Base-by-base conservation (phyloP, 108 stramenopile species). In the Cyclotella atomus region DNA sequence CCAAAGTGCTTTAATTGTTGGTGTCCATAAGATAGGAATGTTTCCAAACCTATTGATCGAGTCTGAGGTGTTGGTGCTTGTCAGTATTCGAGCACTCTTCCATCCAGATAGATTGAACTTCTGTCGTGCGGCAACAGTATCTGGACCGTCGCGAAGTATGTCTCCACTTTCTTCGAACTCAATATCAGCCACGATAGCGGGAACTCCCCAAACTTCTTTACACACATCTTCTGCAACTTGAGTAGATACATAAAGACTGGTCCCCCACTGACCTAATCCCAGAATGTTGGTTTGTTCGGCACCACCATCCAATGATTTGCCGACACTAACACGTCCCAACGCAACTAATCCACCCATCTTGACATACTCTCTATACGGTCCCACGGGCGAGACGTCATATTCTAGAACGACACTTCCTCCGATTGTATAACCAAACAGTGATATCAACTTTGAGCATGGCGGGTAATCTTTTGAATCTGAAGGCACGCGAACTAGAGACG, bases 1-100 rank as follows among this genome's bases (percentile, higher is more conserved):
- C 85, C 85, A 86, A 3, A 86, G 75, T 8, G 85, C 85, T 49
- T 86, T 86, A 54, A 86, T 86, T 28, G 82, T 86, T 27, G 85
- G 85, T 21, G 85, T 86, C 85, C 85, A 86, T 47, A 73, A 69
- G 27, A 86, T 72, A 17, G 85, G 85, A 30, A 86, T 19, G 49
- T 76, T 76, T 5, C 83, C 83, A 28, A 35, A 71, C 32, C 75
- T 60, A 55, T 80, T 27, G 52, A 52, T 52, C 28, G 25, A 23
- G 17, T 32, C 7, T 38, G 38, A n/a, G 36, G 21, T 35, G 14
- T 50, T 50, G 3, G 67, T 34, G 21, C 50, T n/a, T 6, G 27
- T 27, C 0, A 83, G 38, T 59, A 82, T 61, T 46, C 85, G 56
- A 24, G 82, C 53, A 68, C 80, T 79, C 19, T 52, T 59, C 85